These are phyloP conservation scores for Apiospora sp. DNA, from an alignment of 2,329 filamentous ascomycete genomes.

Conservation along the genomic window DNA sequence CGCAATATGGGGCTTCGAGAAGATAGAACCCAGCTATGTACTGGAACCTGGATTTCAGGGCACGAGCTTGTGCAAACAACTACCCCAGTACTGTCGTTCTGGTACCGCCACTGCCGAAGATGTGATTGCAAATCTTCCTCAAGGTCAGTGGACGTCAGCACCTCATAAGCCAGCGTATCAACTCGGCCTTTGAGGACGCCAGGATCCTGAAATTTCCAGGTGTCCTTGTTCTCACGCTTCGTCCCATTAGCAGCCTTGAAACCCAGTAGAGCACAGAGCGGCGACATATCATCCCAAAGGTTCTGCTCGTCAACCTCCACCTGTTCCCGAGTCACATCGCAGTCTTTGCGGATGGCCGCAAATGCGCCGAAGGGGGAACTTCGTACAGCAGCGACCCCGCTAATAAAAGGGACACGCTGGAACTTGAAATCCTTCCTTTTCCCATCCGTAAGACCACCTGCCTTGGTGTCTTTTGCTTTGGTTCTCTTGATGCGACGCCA, in stretches of 20 bases:
- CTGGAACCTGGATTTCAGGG: slow-evolving; percentile 77
- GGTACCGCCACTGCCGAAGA: slow-evolving; percentile 49
- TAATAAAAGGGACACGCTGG: slow-evolving; percentile 86
- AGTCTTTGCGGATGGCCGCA: slow-evolving; percentile 85
- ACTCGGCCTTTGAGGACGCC: slow-evolving; percentile 60
- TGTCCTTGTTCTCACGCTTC: slow-evolving; percentile 48
- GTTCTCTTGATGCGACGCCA: slow-evolving; percentile 87
- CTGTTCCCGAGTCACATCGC: slow-evolving; percentile 77
- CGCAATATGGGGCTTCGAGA: slow-evolving; percentile 77
- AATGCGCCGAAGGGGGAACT: slow-evolving; percentile 92
- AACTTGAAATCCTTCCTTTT: slow-evolving; percentile 95
- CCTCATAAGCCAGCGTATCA: slow-evolving; percentile 56
- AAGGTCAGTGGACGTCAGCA: slow-evolving; percentile 70
- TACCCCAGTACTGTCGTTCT: slow-evolving; percentile 52
- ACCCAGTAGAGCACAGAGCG: slow-evolving; percentile 72
- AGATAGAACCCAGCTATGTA: slow-evolving; percentile 82
- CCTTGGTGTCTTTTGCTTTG: slow-evolving; percentile 75
- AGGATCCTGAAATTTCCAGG: slow-evolving; percentile 50
- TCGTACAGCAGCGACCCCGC: slow-evolving; percentile 81
- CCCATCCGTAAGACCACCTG: slow-evolving; percentile 51
- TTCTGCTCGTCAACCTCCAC: slow-evolving; percentile 72
- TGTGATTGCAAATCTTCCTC: slow-evolving; percentile 67
- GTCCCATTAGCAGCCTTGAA: slow-evolving; percentile 57
- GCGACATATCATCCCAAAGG: slow-evolving; percentile 77
- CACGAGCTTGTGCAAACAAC: slow-evolving; percentile 63